Evolutionary conservation across 345 rosid species (phyloP).

Genomic region (Gossypium australe): DNA sequence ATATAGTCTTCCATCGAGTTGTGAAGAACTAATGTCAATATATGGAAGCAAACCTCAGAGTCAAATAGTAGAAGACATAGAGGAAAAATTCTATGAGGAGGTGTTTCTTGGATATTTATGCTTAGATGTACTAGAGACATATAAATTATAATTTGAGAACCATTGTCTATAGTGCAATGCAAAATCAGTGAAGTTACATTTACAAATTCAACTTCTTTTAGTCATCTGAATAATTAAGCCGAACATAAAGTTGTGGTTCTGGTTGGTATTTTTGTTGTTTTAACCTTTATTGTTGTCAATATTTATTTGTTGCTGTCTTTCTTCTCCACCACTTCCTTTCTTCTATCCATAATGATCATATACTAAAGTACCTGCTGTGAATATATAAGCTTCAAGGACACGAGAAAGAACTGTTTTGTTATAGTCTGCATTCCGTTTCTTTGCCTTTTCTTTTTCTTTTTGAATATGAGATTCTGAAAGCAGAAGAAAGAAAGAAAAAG

Average conservation of each 20-base stretch:
- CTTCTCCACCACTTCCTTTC: background rate
- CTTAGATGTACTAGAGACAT: background rate
- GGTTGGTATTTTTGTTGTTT: background rate
- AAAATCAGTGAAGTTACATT: background rate
- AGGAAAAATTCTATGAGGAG: slow-evolving; percentile 85
- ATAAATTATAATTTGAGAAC: background rate
- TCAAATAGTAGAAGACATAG: slow-evolving; percentile 58
- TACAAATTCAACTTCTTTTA: background rate
- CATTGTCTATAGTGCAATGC: background rate
- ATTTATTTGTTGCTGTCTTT: background rate
- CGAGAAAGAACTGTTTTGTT: background rate
- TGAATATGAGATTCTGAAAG: background rate
- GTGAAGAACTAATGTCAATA: slow-evolving; percentile 62
- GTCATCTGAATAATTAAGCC: background rate
- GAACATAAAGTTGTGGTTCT: background rate
- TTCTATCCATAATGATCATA: background rate
- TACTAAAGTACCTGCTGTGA: background rate
- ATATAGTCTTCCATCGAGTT: slow-evolving; percentile 66
- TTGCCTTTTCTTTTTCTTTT: background rate
- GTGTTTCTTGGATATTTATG: slow-evolving; percentile 25
- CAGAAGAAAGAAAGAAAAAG: background rate
- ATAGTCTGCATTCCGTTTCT: background rate
- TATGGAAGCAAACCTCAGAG: slow-evolving; percentile 66
- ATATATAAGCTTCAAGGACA: background rate
- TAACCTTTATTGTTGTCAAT: background rate